Evolutionary conservation across 768 basidiomycete genomes (phyloP).

Genomic region (Cystobasidium ongulense): DNA sequence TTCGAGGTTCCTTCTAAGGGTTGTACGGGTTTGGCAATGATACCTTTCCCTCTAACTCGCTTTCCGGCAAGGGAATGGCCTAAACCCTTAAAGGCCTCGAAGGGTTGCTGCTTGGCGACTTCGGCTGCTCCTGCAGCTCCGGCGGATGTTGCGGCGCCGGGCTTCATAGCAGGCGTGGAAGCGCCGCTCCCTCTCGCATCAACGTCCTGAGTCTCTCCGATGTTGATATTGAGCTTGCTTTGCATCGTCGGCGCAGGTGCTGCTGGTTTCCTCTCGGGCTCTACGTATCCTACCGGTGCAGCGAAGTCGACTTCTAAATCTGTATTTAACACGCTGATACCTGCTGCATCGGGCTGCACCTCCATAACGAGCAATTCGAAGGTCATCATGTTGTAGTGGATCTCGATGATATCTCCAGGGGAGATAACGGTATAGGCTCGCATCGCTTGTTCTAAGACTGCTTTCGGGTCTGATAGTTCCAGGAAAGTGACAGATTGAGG

Average conservation of each 20-base stretch:
- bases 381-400: slow-evolving; percentile 88
- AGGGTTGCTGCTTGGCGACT: slow-evolving; percentile 9
- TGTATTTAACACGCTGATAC: slow-evolving; percentile 83
- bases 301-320: slow-evolving; percentile 98
- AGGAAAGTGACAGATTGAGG: slow-evolving; percentile 91
- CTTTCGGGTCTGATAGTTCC: slow-evolving; percentile 94
- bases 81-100: slow-evolving; percentile 87
- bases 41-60: slow-evolving; percentile 90
- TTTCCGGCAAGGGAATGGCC: slow-evolving; percentile 84
- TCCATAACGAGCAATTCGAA: slow-evolving; percentile 97
- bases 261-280: slow-evolving; percentile 65
- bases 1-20: slow-evolving; percentile 70
- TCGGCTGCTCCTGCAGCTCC: slow-evolving; percentile 19
- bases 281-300: slow-evolving; percentile 72
- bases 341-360: slow-evolving; percentile 70
- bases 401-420: slow-evolving; percentile 95
- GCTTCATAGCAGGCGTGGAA: not conserved
- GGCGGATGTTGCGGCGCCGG: slow-evolving; percentile 3
- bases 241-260: slow-evolving; percentile 85
- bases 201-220: slow-evolving; percentile 39
- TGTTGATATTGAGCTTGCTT: slow-evolving; percentile 87
- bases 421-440: slow-evolving; percentile 86
- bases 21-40: slow-evolving; percentile 72
- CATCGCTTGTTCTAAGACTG: slow-evolving; percentile 93
- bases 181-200: slow-evolving; percentile 24